Conservation (phyloP, 2,329 filamentous ascomycete genomes). For the Trichophyton benhamiae region DNA sequence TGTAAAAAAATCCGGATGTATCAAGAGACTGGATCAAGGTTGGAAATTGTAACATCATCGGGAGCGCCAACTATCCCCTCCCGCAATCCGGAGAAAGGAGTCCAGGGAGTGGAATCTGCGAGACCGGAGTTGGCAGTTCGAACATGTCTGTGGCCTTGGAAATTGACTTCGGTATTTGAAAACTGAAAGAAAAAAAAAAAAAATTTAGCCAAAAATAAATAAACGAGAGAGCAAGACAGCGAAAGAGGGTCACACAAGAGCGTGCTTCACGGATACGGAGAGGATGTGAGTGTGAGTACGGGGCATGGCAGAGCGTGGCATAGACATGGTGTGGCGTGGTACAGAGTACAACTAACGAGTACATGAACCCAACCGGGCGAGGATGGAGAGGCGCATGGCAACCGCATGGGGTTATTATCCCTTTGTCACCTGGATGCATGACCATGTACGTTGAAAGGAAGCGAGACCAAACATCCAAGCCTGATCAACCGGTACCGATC, state of each 20-base stretch:
- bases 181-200: neutral
- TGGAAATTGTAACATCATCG: neutral
- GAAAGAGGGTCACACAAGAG: neutral
- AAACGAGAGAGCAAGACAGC: no score
- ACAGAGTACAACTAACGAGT: neutral
- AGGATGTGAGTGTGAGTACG: neutral
- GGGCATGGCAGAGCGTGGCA: neutral
- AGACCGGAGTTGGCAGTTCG: neutral
- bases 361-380: neutral
- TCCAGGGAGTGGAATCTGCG: neutral
- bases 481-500: neutral
- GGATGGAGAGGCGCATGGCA: neutral
- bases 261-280: constrained; percentile 1
- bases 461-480: neutral
- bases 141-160: neutral
- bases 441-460: neutral
- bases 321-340: neutral
- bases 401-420: neutral
- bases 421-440: neutral
- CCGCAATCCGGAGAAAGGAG: neutral
- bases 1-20: neutral
- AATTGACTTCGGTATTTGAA: neutral
- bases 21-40: neutral
- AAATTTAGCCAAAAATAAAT: neutral
- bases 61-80: neutral